A percentile compares a stretch with the other conserved stretches of the same genome.
Evolutionary conservation across 371 early-diverging fungal species (phyloP).

Genomic region (Mucor indicus): DNA sequence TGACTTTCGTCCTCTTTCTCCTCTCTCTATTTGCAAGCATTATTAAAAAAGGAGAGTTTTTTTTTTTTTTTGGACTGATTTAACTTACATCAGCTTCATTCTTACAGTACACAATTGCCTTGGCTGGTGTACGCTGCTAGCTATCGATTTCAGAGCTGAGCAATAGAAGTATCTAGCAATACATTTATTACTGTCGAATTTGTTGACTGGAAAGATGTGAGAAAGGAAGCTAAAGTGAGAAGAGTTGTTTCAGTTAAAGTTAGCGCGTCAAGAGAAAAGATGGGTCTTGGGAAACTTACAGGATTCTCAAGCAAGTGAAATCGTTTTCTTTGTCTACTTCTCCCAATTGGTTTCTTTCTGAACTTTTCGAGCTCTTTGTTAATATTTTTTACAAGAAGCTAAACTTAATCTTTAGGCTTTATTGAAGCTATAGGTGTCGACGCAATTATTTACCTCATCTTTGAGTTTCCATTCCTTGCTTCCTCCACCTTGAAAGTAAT

Average conservation of each 20-base stretch:
- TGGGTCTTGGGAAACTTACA: slow-evolving; percentile 36
- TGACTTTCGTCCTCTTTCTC: slow-evolving; percentile 1
- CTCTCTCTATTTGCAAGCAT: slow-evolving; percentile 10
- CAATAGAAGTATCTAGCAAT: slow-evolving; percentile 11
- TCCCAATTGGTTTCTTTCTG: slow-evolving; percentile 4
- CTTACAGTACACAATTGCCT: slow-evolving; percentile 14
- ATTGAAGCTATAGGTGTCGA: slow-evolving; percentile 8
- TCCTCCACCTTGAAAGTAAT: slow-evolving; percentile 10
- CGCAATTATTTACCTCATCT: slow-evolving; percentile 9
- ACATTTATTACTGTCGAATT: slow-evolving; percentile 9
- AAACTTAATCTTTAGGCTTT: slow-evolving; percentile 4
- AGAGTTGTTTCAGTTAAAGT: slow-evolving; percentile 8
- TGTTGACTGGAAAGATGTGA: slow-evolving; percentile 13
- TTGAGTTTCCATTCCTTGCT: slow-evolving; percentile 12
- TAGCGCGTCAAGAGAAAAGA: slow-evolving; percentile 7
- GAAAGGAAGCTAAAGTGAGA: slow-evolving; percentile 10
- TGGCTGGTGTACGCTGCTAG: slow-evolving; percentile 13
- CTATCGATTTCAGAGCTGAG: slow-evolving; percentile 4
- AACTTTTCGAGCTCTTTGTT: slow-evolving; percentile 9
- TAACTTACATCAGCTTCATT: slow-evolving; percentile 15
- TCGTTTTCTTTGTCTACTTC: slow-evolving; percentile 5
- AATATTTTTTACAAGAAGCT: slow-evolving; percentile 10
- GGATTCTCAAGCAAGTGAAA: slow-evolving; percentile 12
- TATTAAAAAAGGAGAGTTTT: slow-evolving; percentile 4
- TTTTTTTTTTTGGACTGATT: slow-evolving; percentile 8